Conservation (phyloP, 169 alveolate genomes). For the Besnoitia besnoiti region DNA sequence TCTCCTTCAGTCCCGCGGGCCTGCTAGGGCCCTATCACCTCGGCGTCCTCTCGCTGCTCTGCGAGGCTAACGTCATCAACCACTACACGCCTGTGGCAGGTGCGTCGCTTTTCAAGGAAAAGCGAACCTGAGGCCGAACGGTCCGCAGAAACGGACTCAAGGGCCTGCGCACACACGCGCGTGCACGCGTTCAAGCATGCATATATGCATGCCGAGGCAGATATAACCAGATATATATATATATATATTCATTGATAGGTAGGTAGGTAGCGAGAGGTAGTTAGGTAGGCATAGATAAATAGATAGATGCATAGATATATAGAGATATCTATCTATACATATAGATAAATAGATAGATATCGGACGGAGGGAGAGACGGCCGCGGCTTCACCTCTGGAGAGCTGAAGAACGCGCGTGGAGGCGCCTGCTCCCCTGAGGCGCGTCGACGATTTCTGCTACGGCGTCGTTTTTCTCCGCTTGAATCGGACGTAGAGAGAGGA, state of each 20-base stretch:
- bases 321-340: no score
- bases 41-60: conserved; percentile 54
- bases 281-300: background rate
- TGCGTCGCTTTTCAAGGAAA: conserved; percentile 2
- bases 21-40: conserved; percentile 68
- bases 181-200: background rate
- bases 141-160: no score
- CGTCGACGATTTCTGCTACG: background rate
- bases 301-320: no score
- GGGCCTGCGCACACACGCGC: background rate
- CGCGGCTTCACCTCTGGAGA: background rate
- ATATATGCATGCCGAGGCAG: background rate
- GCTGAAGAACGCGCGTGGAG: background rate
- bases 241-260: no score
- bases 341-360: no score
- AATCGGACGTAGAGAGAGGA: no score
- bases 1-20: conserved; percentile 73
- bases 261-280: background rate
- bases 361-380: no score
- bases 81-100: conserved; percentile 67
- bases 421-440: background rate
- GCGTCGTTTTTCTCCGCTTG: background rate
- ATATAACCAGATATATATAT: no score
- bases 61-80: conserved; percentile 55
- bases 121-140: no score